Evolutionary conservation across 2,329 filamentous ascomycete species (phyloP).

Genomic region (Didymella pomorum): DNA sequence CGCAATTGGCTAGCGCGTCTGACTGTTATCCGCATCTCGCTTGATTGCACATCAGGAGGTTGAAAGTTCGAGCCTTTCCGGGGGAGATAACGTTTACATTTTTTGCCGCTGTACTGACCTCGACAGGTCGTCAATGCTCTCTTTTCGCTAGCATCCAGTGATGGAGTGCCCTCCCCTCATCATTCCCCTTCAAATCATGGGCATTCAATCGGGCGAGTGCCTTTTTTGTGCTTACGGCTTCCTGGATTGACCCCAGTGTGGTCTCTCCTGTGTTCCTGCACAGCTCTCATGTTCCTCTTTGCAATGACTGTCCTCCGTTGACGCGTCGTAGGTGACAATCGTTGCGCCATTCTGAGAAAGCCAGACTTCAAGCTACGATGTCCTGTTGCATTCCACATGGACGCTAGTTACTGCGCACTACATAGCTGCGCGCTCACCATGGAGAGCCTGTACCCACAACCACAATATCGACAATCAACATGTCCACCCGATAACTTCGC

Average conservation of each 20-base stretch:
- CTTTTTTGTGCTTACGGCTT: neutral
- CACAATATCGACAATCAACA: neutral
- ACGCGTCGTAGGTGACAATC: neutral
- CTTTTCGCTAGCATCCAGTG: neutral
- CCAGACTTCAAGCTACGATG: neutral
- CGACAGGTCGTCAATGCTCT: neutral
- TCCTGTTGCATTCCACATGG: too few relatives aligned
- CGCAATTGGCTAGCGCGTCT: constrained; percentile 67
- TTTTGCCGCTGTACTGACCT: constrained; percentile 10
- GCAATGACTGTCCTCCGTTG: neutral
- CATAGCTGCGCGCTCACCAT: neutral
- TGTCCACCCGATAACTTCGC: neutral
- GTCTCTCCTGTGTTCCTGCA: neutral
- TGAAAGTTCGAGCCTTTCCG: constrained; percentile 47
- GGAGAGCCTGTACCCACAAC: neutral
- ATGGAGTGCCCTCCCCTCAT: neutral
- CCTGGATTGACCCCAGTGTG: neutral
- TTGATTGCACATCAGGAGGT: constrained; percentile 40
- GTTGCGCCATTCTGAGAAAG: neutral
- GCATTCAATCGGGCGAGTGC: neutral
- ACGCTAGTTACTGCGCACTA: neutral
- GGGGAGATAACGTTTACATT: constrained; percentile 30
- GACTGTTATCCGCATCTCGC: constrained; percentile 59
- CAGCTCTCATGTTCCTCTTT: neutral
- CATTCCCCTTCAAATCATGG: too few relatives aligned